Conservation (phyloP, 2,329 filamentous ascomycete species). For the Calonectria henricotiae region DNA sequence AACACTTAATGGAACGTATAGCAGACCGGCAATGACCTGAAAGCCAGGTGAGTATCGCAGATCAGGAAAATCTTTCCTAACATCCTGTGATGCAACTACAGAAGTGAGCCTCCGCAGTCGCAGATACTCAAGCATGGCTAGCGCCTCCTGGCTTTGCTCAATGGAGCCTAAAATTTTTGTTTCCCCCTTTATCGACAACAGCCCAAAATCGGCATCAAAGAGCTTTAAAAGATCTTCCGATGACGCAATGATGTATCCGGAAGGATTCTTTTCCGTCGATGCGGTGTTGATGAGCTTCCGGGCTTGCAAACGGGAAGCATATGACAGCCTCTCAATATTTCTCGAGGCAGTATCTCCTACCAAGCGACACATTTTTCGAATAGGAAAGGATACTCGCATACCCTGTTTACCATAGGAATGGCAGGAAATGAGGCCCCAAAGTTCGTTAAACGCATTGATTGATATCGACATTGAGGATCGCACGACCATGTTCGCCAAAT, state of each 20-base stretch:
- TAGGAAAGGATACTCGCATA: slow-evolving; percentile 93
- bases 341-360: slow-evolving; percentile 89
- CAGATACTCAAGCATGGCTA: slow-evolving; percentile 89
- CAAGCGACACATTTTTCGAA: slow-evolving; percentile 91
- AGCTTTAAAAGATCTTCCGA: slow-evolving; percentile 88
- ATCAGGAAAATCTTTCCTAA: slow-evolving; percentile 85
- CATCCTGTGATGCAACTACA: slow-evolving; percentile 84
- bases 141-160: slow-evolving; percentile 84
- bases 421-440: slow-evolving; percentile 92
- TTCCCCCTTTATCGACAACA: slow-evolving; percentile 89
- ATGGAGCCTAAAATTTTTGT: slow-evolving; percentile 87
- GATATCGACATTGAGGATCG: slow-evolving; percentile 97
- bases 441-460: slow-evolving; percentile 86
- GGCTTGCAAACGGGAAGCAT: slow-evolving; percentile 87
- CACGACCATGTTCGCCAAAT: slow-evolving; percentile 89
- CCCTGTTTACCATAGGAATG: slow-evolving; percentile 84
- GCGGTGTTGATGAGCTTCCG: slow-evolving; percentile 91
- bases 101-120: slow-evolving; percentile 82
- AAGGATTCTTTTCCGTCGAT: slow-evolving; percentile 85
- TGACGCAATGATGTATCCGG: slow-evolving; percentile 91
- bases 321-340: slow-evolving; percentile 90
- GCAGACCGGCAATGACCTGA: slow-evolving; percentile 81
- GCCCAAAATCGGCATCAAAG: slow-evolving; percentile 90
- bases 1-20: slow-evolving; percentile 86
- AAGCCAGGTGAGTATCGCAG: slow-evolving; percentile 86